A percentile compares a stretch with the other conserved stretches of the same genome.
phyloP scores from a whole-genome alignment of 768 basidiomycete species.

The Crucibulum laeve region DNA sequence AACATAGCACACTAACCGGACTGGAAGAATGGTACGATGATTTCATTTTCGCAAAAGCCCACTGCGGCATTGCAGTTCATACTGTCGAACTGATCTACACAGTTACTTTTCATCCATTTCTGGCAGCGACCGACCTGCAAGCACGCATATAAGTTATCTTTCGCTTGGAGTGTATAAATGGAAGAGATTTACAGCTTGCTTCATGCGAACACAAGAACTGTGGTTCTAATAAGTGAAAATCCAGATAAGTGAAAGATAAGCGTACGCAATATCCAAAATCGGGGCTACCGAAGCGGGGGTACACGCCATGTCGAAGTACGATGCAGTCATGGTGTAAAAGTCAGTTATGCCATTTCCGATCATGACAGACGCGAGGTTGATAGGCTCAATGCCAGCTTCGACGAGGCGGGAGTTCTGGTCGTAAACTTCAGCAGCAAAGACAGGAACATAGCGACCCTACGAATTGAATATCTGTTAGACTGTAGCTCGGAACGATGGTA shows the following conservation, averaged over 20 bases:
- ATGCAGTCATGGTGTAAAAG: conserved; percentile 35
- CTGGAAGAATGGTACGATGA: conserved; percentile 36
- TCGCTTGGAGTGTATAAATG: not conserved
- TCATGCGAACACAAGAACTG: conserved; percentile 54
- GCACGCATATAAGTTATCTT: not conserved
- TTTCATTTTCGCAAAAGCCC: conserved; percentile 51
- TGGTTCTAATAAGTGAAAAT: conserved; percentile 24
- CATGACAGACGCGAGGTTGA: conserved; percentile 70
- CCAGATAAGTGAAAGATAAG: conserved; percentile 18
- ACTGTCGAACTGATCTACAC: conserved; percentile 60
- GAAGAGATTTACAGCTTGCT: conserved; percentile 42
- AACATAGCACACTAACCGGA: conserved; percentile 26
- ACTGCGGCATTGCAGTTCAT: conserved; percentile 63
- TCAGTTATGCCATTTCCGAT: conserved; percentile 73
- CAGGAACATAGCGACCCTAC: conserved; percentile 66
- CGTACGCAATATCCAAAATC: conserved; percentile 43
- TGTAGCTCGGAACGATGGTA: conserved; percentile 1
- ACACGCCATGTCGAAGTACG: conserved; percentile 51
- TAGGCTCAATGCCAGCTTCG: conserved; percentile 45
- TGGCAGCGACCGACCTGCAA: conserved; percentile 61
- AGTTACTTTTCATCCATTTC: conserved; percentile 47
- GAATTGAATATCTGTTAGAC: not conserved
- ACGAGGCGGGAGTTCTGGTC: conserved; percentile 62
- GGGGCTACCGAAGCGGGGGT: conserved; percentile 45
- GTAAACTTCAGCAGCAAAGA: conserved; percentile 73